Percentiles rank a stretch among this genome's conserved stretches.
Evolutionary conservation across 1,139 yeast genomes (phyloP).

Genomic region (Yamadazyma epiphylla): DNA sequence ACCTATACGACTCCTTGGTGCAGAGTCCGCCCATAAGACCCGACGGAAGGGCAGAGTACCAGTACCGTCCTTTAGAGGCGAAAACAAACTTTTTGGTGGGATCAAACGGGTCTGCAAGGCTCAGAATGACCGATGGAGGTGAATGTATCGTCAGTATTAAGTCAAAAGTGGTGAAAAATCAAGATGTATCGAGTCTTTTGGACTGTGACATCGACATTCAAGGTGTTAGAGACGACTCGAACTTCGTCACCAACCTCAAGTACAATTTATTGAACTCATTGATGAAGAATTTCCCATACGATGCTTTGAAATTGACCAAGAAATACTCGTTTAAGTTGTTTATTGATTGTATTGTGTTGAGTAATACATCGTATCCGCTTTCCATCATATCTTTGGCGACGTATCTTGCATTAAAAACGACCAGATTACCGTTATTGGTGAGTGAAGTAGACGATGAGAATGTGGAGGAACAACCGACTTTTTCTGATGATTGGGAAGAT

Average conservation of each 20-base stretch:
- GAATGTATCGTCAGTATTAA: constrained; percentile 91
- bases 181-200: constrained; percentile 43
- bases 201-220: constrained; percentile 76
- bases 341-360: constrained; percentile 75
- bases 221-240: constrained; percentile 68
- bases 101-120: constrained; percentile 89
- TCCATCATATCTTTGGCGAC: constrained; percentile 74
- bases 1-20: constrained; percentile 67
- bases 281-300: constrained; percentile 44
- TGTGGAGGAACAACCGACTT: constrained; percentile 84
- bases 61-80: constrained; percentile 84
- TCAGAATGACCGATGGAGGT: constrained; percentile 81
- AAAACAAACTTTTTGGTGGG: constrained; percentile 76
- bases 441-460: constrained; percentile 57
- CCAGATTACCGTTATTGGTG: constrained; percentile 68
- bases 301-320: constrained; percentile 58
- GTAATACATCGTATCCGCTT: constrained; percentile 66
- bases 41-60: constrained; percentile 70
- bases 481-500: constrained; percentile 80
- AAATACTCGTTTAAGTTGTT: constrained; percentile 72
- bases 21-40: constrained; percentile 68
- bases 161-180: constrained; percentile 68
- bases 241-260: constrained; percentile 55
- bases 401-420: constrained; percentile 75
- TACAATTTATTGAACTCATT: constrained; percentile 49